Percentiles rank a stretch among this genome's conserved stretches.
Conservation (phyloP, 208 protist genomes). For the Acanthamoeba lenticulata region DNA sequence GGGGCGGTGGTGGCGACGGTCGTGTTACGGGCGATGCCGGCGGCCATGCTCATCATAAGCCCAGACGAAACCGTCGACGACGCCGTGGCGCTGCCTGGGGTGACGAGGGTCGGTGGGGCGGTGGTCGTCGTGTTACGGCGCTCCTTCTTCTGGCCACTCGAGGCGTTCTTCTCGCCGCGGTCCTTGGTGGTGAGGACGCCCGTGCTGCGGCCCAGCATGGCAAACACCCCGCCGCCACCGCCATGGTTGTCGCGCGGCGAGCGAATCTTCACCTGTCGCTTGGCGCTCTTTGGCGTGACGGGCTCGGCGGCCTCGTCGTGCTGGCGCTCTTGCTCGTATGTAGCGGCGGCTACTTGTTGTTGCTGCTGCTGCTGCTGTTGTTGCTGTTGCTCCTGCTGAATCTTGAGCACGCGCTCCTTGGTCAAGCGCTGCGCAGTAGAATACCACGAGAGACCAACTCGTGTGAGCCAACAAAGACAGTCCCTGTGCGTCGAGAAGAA, state of each 20-base stretch:
- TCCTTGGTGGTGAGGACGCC: neutral
- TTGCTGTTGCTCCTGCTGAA: too few species aligned
- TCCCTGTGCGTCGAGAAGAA: neutral
- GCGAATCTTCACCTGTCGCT: neutral
- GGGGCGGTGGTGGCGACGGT: too few species aligned
- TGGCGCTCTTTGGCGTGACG: neutral
- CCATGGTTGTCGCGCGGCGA: neutral
- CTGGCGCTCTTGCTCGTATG: neutral
- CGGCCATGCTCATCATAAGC: neutral
- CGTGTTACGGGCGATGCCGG: neutral
- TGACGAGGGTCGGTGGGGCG: neutral
- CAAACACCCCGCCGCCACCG: neutral
- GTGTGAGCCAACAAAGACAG: neutral
- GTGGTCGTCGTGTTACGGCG: neutral
- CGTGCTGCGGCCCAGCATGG: constrained; percentile 4
- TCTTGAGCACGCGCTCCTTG: constrained; percentile 15
- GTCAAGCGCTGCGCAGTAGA: neutral
- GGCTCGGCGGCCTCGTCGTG: neutral
- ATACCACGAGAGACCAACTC: neutral
- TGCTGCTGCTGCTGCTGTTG: too few species aligned
- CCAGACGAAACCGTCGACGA: neutral
- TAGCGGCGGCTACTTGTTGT: neutral
- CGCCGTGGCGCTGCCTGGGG: neutral
- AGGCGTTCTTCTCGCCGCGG: neutral
- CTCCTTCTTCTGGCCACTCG: neutral